Percentiles rank a stretch among this genome's conserved stretches.
phyloP scores from a whole-genome alignment of 352 stramenopile genomes.

The Pythium insidiosum region DNA sequence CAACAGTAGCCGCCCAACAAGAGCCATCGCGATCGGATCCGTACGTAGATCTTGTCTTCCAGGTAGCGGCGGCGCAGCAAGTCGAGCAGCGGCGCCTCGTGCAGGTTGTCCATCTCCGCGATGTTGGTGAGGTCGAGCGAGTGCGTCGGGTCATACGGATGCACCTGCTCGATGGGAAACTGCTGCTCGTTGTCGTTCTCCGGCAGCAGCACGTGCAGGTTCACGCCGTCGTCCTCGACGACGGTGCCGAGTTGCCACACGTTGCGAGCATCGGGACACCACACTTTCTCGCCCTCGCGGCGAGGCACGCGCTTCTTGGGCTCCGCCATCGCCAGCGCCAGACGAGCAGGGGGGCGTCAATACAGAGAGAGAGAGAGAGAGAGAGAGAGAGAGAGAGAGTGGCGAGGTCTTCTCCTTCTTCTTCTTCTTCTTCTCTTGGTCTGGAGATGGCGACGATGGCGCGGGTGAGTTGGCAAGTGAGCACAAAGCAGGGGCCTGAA shows the following conservation, averaged over 20 bases:
- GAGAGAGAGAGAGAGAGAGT: too few species aligned
- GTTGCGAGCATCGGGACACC: conserved; percentile 77
- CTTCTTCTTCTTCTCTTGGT: too few species aligned
- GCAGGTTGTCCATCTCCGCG: conserved; percentile 92
- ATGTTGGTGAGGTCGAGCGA: conserved; percentile 85
- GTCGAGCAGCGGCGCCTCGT: conserved; percentile 88
- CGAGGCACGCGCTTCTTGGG: conserved; percentile 34
- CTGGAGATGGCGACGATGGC: too few species aligned
- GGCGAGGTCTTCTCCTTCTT: too few species aligned
- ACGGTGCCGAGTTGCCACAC: conserved; percentile 84
- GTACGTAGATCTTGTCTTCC: conserved; percentile 89
- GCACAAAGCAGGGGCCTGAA: too few species aligned
- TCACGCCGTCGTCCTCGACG: conserved; percentile 79
- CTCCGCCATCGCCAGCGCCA: too few species aligned
- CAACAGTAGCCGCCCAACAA: too few species aligned
- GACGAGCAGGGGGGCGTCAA: too few species aligned
- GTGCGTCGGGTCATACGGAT: conserved; percentile 89
- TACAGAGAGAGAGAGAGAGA: too few species aligned
- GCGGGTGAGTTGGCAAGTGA: too few species aligned
- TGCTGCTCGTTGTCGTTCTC: conserved; percentile 76
- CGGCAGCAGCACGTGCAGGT: conserved; percentile 74
- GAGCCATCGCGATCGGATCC: too few species aligned
- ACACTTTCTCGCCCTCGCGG: conserved; percentile 84
- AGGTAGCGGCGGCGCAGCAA: conserved; percentile 82
- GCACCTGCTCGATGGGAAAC: conserved; percentile 73